These are phyloP conservation scores for Leccinum uliginosum DNA, from an alignment of 768 basidiomycete species.

Conservation along the genomic window DNA sequence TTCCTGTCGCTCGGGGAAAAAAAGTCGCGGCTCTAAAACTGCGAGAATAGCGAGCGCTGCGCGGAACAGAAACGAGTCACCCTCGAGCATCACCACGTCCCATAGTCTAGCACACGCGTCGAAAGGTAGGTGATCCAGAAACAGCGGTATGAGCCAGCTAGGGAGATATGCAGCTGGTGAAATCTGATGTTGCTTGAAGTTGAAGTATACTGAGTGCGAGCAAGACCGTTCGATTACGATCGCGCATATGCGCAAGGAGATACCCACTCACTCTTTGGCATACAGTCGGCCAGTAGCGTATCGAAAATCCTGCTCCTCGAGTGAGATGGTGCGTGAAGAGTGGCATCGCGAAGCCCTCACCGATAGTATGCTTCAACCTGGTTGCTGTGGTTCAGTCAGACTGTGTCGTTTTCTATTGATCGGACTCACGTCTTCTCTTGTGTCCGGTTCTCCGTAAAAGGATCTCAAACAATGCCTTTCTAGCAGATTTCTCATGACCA, in stretches of 20 bases:
- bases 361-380: constrained; percentile 91
- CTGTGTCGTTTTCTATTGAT: constrained; percentile 12
- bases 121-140: constrained; percentile 83
- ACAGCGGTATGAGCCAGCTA: constrained; percentile 78
- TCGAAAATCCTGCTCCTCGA: constrained; percentile 70
- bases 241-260: neutral
- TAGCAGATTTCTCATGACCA: constrained; percentile 80
- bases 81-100: constrained; percentile 85
- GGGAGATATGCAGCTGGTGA: constrained; percentile 80
- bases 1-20: constrained; percentile 81
- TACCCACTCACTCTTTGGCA: constrained; percentile 76
- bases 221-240: neutral
- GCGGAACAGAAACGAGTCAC: constrained; percentile 86
- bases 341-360: constrained; percentile 33
- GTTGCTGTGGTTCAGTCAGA: constrained; percentile 24
- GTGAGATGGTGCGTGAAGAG: constrained; percentile 11
- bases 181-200: constrained; percentile 91
- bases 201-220: constrained; percentile 69
- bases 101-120: constrained; percentile 87
- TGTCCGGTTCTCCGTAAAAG: constrained; percentile 69
- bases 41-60: constrained; percentile 78
- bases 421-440: constrained; percentile 73
- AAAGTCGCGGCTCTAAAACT: constrained; percentile 78
- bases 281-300: constrained; percentile 84
- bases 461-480: constrained; percentile 82